phyloP scores from a whole-genome alignment of 1,139 yeast species.

The Kodamaea plutei region DNA sequence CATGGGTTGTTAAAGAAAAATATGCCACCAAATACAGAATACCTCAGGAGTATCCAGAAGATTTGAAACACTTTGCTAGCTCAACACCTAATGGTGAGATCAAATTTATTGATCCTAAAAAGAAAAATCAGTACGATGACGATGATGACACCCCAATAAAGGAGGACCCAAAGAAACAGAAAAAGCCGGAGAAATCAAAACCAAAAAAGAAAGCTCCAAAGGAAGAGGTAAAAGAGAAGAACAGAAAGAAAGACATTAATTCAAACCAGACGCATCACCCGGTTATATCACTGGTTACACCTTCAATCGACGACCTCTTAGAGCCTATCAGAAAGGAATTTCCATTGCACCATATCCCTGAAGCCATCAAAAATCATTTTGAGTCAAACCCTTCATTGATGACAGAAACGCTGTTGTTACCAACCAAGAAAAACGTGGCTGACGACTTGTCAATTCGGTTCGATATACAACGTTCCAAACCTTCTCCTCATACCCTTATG shows the following conservation, averaged over 20 bases:
- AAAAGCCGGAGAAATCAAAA: slow-evolving; percentile 3
- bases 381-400: slow-evolving; percentile 16
- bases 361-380: slow-evolving; percentile 20
- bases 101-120: slow-evolving; percentile 12
- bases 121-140: slow-evolving; percentile 5
- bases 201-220: slow-evolving; percentile 8
- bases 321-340: slow-evolving; percentile 20
- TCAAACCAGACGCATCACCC: background rate
- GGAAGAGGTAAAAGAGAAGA: slow-evolving; percentile 7
- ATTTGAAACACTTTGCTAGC: slow-evolving; percentile 39
- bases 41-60: slow-evolving; percentile 54
- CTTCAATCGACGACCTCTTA: slow-evolving; percentile 1
- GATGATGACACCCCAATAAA: slow-evolving; percentile 7
- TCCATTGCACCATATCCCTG: slow-evolving; percentile 38
- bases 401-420: slow-evolving; percentile 25
- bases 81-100: slow-evolving; percentile 39
- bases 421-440: slow-evolving; percentile 36
- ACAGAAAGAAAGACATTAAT: slow-evolving; percentile 6
- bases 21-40: slow-evolving; percentile 62
- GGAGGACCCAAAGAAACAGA: slow-evolving; percentile 5
- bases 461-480: slow-evolving; percentile 39
- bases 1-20: slow-evolving; percentile 90
- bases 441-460: slow-evolving; percentile 36
- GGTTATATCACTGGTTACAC: slow-evolving; percentile 1
- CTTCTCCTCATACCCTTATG: slow-evolving; percentile 22